A percentile compares a stretch with the other conserved stretches of the same genome.
These are phyloP conservation scores for Coemansia sp. DNA, from an alignment of 192 early-diverging fungal species.

Conservation along the genomic window DNA sequence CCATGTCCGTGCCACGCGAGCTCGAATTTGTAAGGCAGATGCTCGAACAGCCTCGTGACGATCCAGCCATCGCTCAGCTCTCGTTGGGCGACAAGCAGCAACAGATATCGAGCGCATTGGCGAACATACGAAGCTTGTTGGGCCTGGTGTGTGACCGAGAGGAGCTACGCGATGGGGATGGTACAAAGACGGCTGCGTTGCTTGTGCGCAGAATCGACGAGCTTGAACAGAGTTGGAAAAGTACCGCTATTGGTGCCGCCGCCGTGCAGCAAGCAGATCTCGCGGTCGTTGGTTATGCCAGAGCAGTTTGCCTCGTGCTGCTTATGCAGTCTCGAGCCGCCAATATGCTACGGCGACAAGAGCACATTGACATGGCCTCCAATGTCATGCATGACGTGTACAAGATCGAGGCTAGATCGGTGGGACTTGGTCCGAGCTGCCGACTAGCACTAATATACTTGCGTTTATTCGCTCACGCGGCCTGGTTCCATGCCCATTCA, in stretches of 20 bases:
- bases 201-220: constrained; percentile 3
- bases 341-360: background rate
- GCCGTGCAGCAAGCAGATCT: background rate
- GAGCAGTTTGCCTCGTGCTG: background rate
- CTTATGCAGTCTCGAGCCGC: constrained; percentile 1
- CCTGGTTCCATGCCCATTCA: constrained; percentile 25
- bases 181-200: background rate
- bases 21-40: constrained; percentile 32
- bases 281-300: constrained; percentile 20
- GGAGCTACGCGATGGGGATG: background rate
- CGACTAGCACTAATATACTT: constrained; percentile 19
- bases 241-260: background rate
- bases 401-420: constrained; percentile 22
- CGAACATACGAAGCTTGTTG: constrained; percentile 2
- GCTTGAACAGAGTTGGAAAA: background rate
- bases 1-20: constrained; percentile 19
- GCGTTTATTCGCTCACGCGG: constrained; percentile 37
- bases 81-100: constrained; percentile 4
- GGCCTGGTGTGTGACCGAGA: background rate
- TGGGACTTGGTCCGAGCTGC: constrained; percentile 24
- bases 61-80: constrained; percentile 4
- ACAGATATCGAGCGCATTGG: background rate
- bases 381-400: constrained; percentile 30
- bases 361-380: constrained; percentile 11
- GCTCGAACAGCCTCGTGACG: constrained; percentile 29